Conservation (phyloP, 2,329 filamentous ascomycete species). For the Coleophoma cylindrospora region DNA sequence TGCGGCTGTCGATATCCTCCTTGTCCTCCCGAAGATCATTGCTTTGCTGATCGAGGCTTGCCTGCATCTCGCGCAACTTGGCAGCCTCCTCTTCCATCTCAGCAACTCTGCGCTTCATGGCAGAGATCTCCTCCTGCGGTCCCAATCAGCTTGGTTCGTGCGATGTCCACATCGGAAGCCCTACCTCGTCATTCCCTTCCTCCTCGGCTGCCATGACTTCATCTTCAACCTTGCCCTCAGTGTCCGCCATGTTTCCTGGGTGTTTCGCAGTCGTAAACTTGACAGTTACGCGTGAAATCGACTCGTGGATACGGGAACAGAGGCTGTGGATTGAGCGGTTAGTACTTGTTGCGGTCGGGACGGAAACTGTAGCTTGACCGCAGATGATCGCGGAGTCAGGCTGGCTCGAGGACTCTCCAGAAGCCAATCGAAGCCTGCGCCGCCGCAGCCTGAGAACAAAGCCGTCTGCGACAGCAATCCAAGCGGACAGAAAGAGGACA, state of each 20-base stretch:
- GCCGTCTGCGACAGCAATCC: too few species aligned
- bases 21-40: constrained; percentile 85
- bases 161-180: background rate
- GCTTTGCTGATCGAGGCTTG: constrained; percentile 76
- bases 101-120: constrained; percentile 81
- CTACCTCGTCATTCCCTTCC: constrained; percentile 27
- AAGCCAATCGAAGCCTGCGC: too few species aligned
- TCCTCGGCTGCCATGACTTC: constrained; percentile 21
- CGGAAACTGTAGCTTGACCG: too few species aligned
- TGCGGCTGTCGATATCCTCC: constrained; percentile 90
- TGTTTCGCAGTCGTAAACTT: background rate
- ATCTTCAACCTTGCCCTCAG: constrained; percentile 19
- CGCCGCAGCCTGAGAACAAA: too few species aligned
- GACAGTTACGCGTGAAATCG: background rate
- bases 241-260: constrained; percentile 21
- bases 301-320: too few species aligned
- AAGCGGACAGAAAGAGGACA: too few species aligned
- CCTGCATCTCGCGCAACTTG: constrained; percentile 84
- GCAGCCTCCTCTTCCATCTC: constrained; percentile 90
- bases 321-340: too few species aligned
- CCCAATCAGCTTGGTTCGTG: background rate
- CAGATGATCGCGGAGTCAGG: too few species aligned
- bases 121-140: constrained; percentile 68
- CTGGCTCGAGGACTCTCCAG: too few species aligned
- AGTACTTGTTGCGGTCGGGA: too few species aligned